A percentile compares a stretch with the other conserved stretches of the same genome.
phyloP scores from a whole-genome alignment of 1,284 basidiomycete genomes.

The Microbotryum lychnidis-dioicae region DNA sequence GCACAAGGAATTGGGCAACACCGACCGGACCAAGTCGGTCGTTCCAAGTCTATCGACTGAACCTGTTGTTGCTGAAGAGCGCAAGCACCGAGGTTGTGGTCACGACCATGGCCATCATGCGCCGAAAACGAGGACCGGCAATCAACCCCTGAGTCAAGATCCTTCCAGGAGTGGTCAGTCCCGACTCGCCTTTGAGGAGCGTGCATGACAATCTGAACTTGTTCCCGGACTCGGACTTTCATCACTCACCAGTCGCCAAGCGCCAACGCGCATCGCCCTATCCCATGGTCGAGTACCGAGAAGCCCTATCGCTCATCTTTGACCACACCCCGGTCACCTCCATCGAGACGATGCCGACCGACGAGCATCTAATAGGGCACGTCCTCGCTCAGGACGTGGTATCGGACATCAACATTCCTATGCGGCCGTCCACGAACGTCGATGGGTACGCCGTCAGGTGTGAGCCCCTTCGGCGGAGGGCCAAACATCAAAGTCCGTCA shows the following conservation, averaged over 20 bases:
- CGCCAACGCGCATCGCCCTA: constrained; percentile 69
- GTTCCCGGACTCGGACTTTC: neutral
- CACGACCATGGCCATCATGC: constrained; percentile 27
- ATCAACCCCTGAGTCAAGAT: constrained; percentile 53
- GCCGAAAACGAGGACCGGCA: constrained; percentile 44
- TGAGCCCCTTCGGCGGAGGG: constrained; percentile 38
- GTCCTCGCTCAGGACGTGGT: constrained; percentile 67
- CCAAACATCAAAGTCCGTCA: neutral
- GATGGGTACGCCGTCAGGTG: constrained; percentile 77
- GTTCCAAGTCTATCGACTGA: neutral
- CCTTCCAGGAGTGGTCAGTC: constrained; percentile 55
- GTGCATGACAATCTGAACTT: constrained; percentile 7
- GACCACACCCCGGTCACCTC: constrained; percentile 48
- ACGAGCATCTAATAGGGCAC: constrained; percentile 52
- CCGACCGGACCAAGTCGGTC: neutral
- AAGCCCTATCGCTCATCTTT: constrained; percentile 55
- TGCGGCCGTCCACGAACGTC: constrained; percentile 60
- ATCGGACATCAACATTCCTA: constrained; percentile 50
- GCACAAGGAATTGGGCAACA: neutral
- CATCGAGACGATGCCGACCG: constrained; percentile 45
- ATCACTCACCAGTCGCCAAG: constrained; percentile 47
- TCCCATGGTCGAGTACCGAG: constrained; percentile 57
- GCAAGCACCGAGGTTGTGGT: constrained; percentile 45
- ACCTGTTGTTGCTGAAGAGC: constrained; percentile 32
- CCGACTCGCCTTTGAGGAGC: constrained; percentile 8